Conservation (phyloP, 2,329 filamentous ascomycete genomes). For the Tolypocladium tropicale region DNA sequence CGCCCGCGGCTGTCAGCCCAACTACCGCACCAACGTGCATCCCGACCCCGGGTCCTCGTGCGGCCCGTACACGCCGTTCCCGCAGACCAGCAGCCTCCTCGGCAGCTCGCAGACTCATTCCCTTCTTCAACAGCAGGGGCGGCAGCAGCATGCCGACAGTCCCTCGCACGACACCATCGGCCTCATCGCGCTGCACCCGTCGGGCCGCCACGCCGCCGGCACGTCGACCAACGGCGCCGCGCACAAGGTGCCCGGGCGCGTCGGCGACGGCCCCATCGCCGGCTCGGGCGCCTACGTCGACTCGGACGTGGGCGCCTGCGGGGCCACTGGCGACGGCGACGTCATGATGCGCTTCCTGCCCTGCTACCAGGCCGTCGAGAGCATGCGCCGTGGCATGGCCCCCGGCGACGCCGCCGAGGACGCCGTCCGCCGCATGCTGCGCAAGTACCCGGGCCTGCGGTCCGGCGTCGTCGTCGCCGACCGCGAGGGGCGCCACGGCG, state of each 20-base stretch:
- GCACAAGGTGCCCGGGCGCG: slow-evolving; percentile 44
- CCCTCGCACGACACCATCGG: slow-evolving; percentile 43
- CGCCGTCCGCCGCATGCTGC: slow-evolving; percentile 36
- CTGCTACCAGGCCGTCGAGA: slow-evolving; percentile 48
- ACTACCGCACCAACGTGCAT: slow-evolving; percentile 36
- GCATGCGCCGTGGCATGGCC: slow-evolving; percentile 34
- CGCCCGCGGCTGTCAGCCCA: slow-evolving; percentile 33
- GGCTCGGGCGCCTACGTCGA: slow-evolving; percentile 47
- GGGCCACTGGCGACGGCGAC: slow-evolving; percentile 46
- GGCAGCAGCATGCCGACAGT: too few relatives aligned
- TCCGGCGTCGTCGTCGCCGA: slow-evolving; percentile 43
- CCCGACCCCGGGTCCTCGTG: slow-evolving; percentile 32
- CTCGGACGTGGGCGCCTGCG: slow-evolving; percentile 41
- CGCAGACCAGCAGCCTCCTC: background rate
- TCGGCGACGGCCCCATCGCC: slow-evolving; percentile 44
- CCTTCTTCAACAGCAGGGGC: background rate
- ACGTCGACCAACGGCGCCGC: slow-evolving; percentile 46
- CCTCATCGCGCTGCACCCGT: slow-evolving; percentile 33
- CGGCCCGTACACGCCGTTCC: slow-evolving; percentile 34
- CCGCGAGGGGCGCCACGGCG: slow-evolving; percentile 36
- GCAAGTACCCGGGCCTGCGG: slow-evolving; percentile 32
- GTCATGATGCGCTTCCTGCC: slow-evolving; percentile 48
- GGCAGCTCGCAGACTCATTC: background rate
- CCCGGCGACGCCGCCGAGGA: slow-evolving; percentile 40
- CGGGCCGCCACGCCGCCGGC: slow-evolving; percentile 39